A percentile compares a stretch with the other conserved stretches of the same genome.
phyloP scores from a whole-genome alignment of 2,329 filamentous ascomycete species.

The Colletotrichum spinosum region DNA sequence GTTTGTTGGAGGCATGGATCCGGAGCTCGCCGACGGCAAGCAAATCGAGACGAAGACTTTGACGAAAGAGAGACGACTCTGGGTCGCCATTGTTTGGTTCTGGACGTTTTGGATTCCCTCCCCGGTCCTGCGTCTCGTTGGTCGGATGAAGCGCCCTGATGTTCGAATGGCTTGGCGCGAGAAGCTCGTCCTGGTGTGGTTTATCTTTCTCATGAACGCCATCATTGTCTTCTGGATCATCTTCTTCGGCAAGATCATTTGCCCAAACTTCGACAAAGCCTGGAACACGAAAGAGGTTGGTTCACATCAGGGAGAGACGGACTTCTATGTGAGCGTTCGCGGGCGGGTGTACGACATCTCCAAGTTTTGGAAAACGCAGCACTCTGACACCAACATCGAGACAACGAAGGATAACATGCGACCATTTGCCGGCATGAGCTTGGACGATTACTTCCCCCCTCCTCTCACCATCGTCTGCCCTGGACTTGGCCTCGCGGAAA shows the following conservation, averaged over 20 bases:
- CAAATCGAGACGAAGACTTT: constrained; percentile 78
- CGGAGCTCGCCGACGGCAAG: constrained; percentile 82
- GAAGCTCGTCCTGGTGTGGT: constrained; percentile 83
- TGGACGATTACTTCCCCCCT: constrained; percentile 88
- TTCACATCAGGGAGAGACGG: constrained; percentile 76
- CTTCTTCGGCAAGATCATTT: constrained; percentile 84
- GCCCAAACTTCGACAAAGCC: constrained; percentile 91
- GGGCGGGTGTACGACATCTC: constrained; percentile 93
- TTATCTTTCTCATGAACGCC: constrained; percentile 86
- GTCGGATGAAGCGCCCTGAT: constrained; percentile 97
- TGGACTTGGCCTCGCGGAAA: constrained; percentile 73
- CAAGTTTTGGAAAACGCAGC: constrained; percentile 86
- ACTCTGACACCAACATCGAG: constrained; percentile 78
- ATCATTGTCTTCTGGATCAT: constrained; percentile 93
- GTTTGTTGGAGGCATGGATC: constrained; percentile 77
- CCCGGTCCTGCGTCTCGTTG: constrained; percentile 80
- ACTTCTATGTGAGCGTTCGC: constrained; percentile 89
- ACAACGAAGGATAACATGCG: constrained; percentile 76
- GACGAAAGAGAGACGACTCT: constrained; percentile 74
- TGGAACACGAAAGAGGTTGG: constrained; percentile 80
- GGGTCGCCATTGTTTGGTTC: constrained; percentile 86
- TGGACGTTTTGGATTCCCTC: constrained; percentile 97
- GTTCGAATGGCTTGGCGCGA: constrained; percentile 98
- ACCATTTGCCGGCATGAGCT: constrained; percentile 79
- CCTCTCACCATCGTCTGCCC: constrained; percentile 82